Evolutionary conservation across 2,329 filamentous ascomycete genomes (phyloP), one percentile per base, ranked within the genome.

Genomic region (Rhynchosporium secalis): DNA sequence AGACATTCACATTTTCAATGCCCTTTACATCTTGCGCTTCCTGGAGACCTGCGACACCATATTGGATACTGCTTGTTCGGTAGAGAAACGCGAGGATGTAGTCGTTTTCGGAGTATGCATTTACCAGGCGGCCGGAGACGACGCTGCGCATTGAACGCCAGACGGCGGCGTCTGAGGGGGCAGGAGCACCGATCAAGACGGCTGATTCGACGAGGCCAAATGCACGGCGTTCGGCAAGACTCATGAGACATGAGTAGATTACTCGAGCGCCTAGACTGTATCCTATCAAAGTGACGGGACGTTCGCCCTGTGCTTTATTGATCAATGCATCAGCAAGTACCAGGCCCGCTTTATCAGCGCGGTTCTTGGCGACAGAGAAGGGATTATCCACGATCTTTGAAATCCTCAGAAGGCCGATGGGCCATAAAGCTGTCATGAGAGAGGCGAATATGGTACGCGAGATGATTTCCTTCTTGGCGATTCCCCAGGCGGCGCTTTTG

Each of bases 51-150:
- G 92, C 92, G 47, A 96, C 85, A 3, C 93, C 93, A 46, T 90
- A 83, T 66, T 95, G 89, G 33, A 96, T 83, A 62, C 88, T 92
- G 46, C 90, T 92, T 2, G 91, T 88, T 49, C 93, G 86, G 74
- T 97, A 96, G 20, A 96, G 79, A 73, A 96, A 94, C 0, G 86
- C 92, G 1, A 97, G 85, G 38, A 97, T 86, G 71, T 91, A 90
- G 75, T 97, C 93, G 64, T 95, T 93, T 58, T 88, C 86, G 1
- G 91, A 94, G 76, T 89, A 96, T 8, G 94, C 91, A 69, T 97
- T 97, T 69, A 96, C 89, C 7, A 96, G 81, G 62, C 89, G 84
- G 2, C 93, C 92, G 1, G 88, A 85, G 0, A 96, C 92, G 0
- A 94, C 91, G 49, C 84, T 86, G 36, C 91, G 85, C 68, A 96